Evolutionary conservation across 2,329 filamentous ascomycete species (phyloP).

Genomic region (Drechmeria coniospora): DNA sequence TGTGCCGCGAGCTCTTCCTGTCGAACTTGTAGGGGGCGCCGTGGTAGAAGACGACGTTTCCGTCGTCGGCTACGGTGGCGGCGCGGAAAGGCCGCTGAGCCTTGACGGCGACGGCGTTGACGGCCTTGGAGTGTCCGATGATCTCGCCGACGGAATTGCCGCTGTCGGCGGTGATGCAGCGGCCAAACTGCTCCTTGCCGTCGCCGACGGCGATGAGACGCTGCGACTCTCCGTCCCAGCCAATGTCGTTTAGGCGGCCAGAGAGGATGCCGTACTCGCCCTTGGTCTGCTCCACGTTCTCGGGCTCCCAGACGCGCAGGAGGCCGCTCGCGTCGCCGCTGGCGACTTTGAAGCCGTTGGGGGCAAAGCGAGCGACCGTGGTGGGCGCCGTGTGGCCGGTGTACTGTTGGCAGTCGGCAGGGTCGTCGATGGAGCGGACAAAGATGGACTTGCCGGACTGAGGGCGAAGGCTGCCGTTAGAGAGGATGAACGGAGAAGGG

Average conservation of each 20-base stretch:
- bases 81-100: constrained; percentile 83
- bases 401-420: constrained; percentile 74
- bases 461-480: not conserved
- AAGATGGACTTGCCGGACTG: constrained; percentile 95
- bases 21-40: constrained; percentile 95
- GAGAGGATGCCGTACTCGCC: constrained; percentile 91
- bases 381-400: constrained; percentile 78
- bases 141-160: constrained; percentile 95
- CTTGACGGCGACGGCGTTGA: constrained; percentile 83
- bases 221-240: constrained; percentile 95
- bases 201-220: constrained; percentile 92
- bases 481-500: not conserved
- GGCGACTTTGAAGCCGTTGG: constrained; percentile 87
- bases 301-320: constrained; percentile 85
- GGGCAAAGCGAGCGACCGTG: constrained; percentile 85
- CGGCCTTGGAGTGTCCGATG: constrained; percentile 73
- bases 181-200: constrained; percentile 82
- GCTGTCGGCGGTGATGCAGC: constrained; percentile 88
- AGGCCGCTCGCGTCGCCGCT: constrained; percentile 75
- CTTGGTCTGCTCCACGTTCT: constrained; percentile 72
- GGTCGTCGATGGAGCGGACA: constrained; percentile 84
- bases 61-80: constrained; percentile 82
- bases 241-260: constrained; percentile 88
- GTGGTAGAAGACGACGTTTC: constrained; percentile 79
- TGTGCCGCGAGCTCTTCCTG: constrained; percentile 66